Conservation (phyloP, 768 basidiomycete genomes). For the Chalciporus sphaerocephalus region DNA sequence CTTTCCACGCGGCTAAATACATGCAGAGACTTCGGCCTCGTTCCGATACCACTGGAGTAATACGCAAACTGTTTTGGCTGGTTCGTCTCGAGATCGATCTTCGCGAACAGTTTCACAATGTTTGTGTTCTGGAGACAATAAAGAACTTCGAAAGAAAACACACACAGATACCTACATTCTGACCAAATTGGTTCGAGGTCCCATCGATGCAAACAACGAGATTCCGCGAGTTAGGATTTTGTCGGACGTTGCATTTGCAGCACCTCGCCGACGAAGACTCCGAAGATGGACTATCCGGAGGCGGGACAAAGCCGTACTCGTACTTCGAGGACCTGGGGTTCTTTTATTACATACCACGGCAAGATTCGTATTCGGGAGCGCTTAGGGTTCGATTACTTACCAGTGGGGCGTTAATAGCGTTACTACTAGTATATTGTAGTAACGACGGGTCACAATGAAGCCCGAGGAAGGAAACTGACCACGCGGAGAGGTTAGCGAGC, state of each 20-base stretch:
- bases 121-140: constrained; percentile 33
- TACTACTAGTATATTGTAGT: no score
- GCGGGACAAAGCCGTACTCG: neutral
- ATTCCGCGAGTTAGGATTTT: constrained; percentile 15
- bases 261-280: constrained; percentile 4
- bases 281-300: neutral
- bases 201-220: constrained; percentile 25
- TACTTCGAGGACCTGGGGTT: neutral
- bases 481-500: no score
- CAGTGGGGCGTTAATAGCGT: no score
- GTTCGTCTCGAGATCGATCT: constrained; percentile 20
- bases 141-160: constrained; percentile 2
- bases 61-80: constrained; percentile 29
- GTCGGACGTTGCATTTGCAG: constrained; percentile 10
- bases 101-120: constrained; percentile 34
- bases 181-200: constrained; percentile 22
- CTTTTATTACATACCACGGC: no score
- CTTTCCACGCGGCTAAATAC: constrained; percentile 17
- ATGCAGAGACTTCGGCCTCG: constrained; percentile 28
- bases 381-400: no score
- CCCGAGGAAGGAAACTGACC: no score
- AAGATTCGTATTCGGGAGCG: no score
- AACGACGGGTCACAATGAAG: no score
- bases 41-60: constrained; percentile 39
- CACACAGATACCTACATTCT: constrained; percentile 7